Base-by-base conservation (phyloP, 345 rosid genomes). In the Hibiscus tridactylites region DNA sequence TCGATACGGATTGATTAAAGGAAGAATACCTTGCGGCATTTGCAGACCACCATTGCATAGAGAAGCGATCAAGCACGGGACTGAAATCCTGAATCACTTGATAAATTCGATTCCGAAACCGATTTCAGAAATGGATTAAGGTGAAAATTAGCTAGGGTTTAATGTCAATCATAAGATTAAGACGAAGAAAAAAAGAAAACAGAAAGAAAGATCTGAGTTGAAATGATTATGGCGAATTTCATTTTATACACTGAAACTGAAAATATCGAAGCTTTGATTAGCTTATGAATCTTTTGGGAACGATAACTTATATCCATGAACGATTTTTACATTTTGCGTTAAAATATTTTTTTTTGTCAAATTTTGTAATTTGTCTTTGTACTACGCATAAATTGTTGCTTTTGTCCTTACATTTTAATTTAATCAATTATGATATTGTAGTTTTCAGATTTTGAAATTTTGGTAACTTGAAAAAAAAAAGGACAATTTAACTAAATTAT, bases 21-120 rank as follows among this genome's bases (percentile, higher is more conserved):
- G 15, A 54, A 26, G 29, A 49, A 42, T 71, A 89, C 97, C 95
- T 91, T 91, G 61, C 91, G 89, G 85, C 97, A 91, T 91, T 91
- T 91, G 80, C 97, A 91, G 81, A 91, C 97, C 79, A 91, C 95
- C 97, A 91, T 91, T 77, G 88, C 83, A 76, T 29, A 61, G 69
- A 77, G 74, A 10, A 71, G 49, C 47, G 46, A 39, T 60, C 46
- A 61, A 78, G 47, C 42, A 66, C 75, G 42, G 73, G 70, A 47
- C 42, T n/a, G 24, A 21, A 21, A 21, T 21, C 24, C 24, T 21
- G 61, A 39, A 66, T 66, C 49, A 61, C 44, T 59, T 72, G 77
- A 79, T 56, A 56, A 56, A 63, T 64, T 77, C 29, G 24, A 57
- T 61, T 58, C 33, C 15, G 64, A 19, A 37, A 54, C 16, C 21